Evolutionary conservation across 116 monocot genomes (phyloP).

Genomic region (Trichopus zeylanicus): DNA sequence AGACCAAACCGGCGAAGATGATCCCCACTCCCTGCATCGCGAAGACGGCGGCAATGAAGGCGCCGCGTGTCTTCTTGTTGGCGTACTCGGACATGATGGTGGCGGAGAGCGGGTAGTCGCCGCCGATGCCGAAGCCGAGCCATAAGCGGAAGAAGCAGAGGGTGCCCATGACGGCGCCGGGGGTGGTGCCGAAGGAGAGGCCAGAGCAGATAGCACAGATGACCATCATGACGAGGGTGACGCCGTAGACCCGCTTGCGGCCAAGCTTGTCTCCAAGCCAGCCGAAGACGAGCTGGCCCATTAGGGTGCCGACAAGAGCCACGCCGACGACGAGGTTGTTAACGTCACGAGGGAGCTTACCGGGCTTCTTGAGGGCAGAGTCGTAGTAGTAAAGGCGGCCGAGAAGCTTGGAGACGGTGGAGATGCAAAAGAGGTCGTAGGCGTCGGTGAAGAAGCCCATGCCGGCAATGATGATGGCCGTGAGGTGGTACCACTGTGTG

Average conservation of each 20-base stretch:
- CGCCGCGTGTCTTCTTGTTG: constrained; percentile 66
- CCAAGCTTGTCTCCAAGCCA: constrained; percentile 3
- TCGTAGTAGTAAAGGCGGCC: constrained; percentile 27
- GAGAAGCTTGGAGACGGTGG: constrained; percentile 39
- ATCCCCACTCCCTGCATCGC: constrained; percentile 48
- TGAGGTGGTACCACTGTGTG: constrained; percentile 33
- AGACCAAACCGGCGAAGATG: constrained; percentile 22
- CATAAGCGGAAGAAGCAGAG: constrained; percentile 69
- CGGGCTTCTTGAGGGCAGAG: not conserved
- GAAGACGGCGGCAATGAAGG: constrained; percentile 65
- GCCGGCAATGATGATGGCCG: constrained; percentile 43
- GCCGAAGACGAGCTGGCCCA: constrained; percentile 1
- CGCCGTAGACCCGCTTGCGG: not conserved
- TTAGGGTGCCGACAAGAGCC: not conserved
- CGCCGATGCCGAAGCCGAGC: constrained; percentile 76
- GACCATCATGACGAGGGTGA: constrained; percentile 5
- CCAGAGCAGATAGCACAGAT: not conserved
- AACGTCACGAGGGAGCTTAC: not conserved
- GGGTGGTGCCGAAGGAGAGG: constrained; percentile 17
- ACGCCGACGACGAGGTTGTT: not conserved
- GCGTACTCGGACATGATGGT: constrained; percentile 73
- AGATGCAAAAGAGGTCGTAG: constrained; percentile 62
- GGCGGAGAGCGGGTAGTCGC: constrained; percentile 57
- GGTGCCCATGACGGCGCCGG: constrained; percentile 13
- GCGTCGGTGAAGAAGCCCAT: constrained; percentile 66